Percentiles rank a stretch among this genome's conserved stretches.
Evolutionary conservation across 148 eudicot genomes (phyloP).

Genomic region (Polygonum aviculare): DNA sequence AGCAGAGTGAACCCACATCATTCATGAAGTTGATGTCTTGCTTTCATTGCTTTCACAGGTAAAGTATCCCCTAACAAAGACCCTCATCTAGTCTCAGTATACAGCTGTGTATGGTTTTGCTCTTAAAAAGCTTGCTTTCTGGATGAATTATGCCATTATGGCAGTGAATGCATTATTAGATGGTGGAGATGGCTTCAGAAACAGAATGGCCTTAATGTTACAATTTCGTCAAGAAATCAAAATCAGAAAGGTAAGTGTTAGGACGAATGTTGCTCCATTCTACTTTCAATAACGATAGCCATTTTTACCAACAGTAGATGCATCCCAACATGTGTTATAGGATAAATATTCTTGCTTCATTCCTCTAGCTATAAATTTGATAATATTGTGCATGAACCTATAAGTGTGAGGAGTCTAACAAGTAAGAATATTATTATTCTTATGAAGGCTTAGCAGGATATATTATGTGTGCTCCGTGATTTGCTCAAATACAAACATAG

Average conservation of each 20-base stretch:
- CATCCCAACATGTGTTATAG: neutral
- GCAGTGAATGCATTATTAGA: slow-evolving; percentile 74
- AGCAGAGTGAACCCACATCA: slow-evolving; percentile 28
- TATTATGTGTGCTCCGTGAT: neutral
- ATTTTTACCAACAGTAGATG: neutral
- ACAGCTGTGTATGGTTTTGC: neutral
- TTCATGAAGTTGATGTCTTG: slow-evolving; percentile 99
- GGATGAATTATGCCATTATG: slow-evolving; percentile 14
- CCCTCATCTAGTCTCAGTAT: neutral
- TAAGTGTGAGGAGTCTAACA: neutral
- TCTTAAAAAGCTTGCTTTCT: slow-evolving; percentile 1
- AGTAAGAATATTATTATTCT: neutral
- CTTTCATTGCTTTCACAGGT: slow-evolving; percentile 97
- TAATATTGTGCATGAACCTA: neutral
- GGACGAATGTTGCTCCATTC: neutral
- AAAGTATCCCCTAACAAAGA: slow-evolving; percentile 8
- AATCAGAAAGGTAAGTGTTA: slow-evolving; percentile 27
- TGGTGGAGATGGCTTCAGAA: slow-evolving; percentile 80
- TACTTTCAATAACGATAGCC: neutral
- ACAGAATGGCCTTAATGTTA: slow-evolving; percentile 24
- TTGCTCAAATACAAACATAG: neutral
- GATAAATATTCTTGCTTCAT: neutral
- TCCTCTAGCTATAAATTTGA: neutral
- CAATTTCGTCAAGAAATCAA: slow-evolving; percentile 15
- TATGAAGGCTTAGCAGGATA: neutral